Evolutionary conservation across 371 early-diverging fungal genomes (phyloP), one percentile per base, ranked within the genome.

Genomic region (Apophysomyces ossiformis): DNA sequence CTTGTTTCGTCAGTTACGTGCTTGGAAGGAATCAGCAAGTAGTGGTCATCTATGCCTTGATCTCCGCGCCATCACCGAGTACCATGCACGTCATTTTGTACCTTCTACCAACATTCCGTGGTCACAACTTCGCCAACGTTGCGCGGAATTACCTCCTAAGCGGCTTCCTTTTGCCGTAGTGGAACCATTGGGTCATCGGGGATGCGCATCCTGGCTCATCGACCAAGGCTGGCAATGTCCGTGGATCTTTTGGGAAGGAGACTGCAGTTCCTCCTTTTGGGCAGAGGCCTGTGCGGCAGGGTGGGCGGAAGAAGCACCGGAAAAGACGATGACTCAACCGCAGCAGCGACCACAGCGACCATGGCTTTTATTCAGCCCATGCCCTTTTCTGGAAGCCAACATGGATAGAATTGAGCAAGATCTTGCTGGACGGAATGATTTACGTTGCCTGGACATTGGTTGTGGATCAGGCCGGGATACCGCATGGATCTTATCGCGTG

Each of bases 391-490:
- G 8, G 63, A 56, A 15, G 38, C 57, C 0, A 59, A 72, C 16
- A 73, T 82, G 1, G 64, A 69, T 0, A 15, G 7, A 7, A 66
- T 82, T 11, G 79, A 75, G 63, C 16, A 35, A 63, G 8, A 57
- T 69, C 15, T 18, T 37, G 5, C n/a, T 36, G 18, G 18, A n/a
- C 12, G 12, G n/a, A 63, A 50, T 44, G 1, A 26, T 26, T 26
- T 16, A 43, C 44, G 16, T 36, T 80, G 78, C 50, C 65, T 81
- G 5, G 84, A 84, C 61, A 58, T 84, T 46, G 84, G 82, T 0
- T 84, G 82, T 60, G 84, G 84, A 38, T 75, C 78, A 12, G 84
- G 84, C 11, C 68, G 84, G 7, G 84, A 84, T 67, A 45, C 69
- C 1, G 71, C 71, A 0, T 84, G 79, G 78, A 39, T 84, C 4